These are phyloP conservation scores for Gelatoporia subvermispora DNA, from an alignment of 768 basidiomycete species.

Conservation along the genomic window DNA sequence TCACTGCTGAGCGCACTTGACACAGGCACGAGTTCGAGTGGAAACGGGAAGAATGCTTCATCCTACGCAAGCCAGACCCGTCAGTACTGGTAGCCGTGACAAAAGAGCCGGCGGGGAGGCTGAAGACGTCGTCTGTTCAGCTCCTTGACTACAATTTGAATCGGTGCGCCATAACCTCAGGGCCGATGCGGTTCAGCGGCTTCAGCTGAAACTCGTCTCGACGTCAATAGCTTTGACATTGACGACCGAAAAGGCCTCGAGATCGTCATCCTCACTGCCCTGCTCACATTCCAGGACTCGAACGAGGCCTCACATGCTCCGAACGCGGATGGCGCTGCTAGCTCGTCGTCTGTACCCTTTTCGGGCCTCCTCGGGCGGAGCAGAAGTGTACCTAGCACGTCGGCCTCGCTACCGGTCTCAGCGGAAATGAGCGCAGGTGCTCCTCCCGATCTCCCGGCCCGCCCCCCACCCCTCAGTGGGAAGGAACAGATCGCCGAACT, in stretches of 20 bases:
- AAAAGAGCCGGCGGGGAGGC: constrained; percentile 63
- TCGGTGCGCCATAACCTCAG: constrained; percentile 37
- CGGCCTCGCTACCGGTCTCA: not conserved
- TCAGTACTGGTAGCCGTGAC: constrained; percentile 81
- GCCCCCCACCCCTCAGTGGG: constrained; percentile 58
- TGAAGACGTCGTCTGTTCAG: constrained; percentile 64
- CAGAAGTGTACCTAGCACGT: not conserved
- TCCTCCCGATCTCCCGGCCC: constrained; percentile 32
- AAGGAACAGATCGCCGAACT: constrained; percentile 68
- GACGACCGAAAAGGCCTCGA: constrained; percentile 83
- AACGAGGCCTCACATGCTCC: constrained; percentile 49
- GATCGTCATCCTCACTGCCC: constrained; percentile 69
- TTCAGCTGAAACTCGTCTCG: not conserved
- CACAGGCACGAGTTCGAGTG: constrained; percentile 79
- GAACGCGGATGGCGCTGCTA: constrained; percentile 1
- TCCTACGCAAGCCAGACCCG: constrained; percentile 82
- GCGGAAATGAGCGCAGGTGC: constrained; percentile 8
- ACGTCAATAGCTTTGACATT: constrained; percentile 83
- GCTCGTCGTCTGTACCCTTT: constrained; percentile 7
- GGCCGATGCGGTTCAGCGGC: not conserved
- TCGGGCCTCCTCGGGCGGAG: not conserved
- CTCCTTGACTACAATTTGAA: constrained; percentile 84
- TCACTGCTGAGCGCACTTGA: not conserved
- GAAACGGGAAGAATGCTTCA: constrained; percentile 79
- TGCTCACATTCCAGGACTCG: constrained; percentile 73